A percentile compares a stretch with the other conserved stretches of the same genome.
Conservation (phyloP, 306 rosid genomes). For the Acacia confusa region DNA sequence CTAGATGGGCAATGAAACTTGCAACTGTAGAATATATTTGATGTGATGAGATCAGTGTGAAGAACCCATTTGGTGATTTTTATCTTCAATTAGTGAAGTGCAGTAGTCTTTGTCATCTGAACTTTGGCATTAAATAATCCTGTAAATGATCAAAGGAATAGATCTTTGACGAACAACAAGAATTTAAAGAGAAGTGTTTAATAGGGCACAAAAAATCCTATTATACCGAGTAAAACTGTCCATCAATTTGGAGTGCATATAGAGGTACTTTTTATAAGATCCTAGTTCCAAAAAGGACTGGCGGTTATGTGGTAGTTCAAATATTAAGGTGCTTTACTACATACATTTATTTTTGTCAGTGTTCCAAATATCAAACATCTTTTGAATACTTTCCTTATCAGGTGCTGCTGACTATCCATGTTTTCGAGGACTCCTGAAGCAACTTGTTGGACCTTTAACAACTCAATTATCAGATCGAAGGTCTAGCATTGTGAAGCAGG, state of each 20-base stretch:
- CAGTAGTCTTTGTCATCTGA: slow-evolving; percentile 17
- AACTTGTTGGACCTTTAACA: slow-evolving; percentile 89
- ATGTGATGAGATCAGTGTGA: slow-evolving; percentile 26
- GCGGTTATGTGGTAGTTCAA: slow-evolving; percentile 16
- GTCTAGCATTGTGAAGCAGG: slow-evolving; percentile 99
- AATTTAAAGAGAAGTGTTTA: slow-evolving; percentile 20
- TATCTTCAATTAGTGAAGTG: neutral
- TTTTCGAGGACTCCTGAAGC: slow-evolving; percentile 88
- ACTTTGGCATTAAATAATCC: slow-evolving; percentile 22
- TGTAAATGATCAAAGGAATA: slow-evolving; percentile 8
- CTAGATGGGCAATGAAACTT: slow-evolving; percentile 23
- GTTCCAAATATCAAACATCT: neutral
- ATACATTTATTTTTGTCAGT: neutral
- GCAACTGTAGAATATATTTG: slow-evolving; percentile 22
- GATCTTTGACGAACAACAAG: slow-evolving; percentile 8
- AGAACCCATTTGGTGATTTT: slow-evolving; percentile 24
- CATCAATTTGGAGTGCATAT: slow-evolving; percentile 4
- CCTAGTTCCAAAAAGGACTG: slow-evolving; percentile 6
- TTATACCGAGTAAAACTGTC: slow-evolving; percentile 3
- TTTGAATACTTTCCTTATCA: slow-evolving; percentile 37
- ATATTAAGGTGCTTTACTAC: neutral
- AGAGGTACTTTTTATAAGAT: slow-evolving; percentile 22
- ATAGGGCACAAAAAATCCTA: slow-evolving; percentile 21
- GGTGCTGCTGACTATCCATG: slow-evolving; percentile 93
- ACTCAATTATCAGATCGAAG: slow-evolving; percentile 92